Base-by-base conservation (phyloP, 1,284 basidiomycete species). In the Apiotrichum montevideense region DNA sequence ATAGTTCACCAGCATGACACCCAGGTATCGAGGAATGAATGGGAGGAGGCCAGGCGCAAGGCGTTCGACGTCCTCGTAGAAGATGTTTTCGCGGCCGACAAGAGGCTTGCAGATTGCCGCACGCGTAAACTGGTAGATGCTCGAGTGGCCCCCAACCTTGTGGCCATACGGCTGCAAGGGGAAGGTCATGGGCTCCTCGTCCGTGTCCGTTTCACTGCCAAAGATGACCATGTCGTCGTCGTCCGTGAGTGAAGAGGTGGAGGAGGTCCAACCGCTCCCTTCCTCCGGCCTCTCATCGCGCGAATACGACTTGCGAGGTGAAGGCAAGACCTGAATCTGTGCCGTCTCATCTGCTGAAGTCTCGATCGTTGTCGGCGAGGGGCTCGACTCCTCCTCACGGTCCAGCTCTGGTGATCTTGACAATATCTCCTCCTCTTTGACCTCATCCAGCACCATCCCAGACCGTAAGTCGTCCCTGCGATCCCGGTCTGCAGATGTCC, bases 91-190 rank as follows among this genome's bases (percentile, higher is more conserved):
- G 51, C 93, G 84, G 21, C 90, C 93, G 13, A 97, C 92, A 8
- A 98, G 84, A 15, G 95, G 95, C 91, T 99, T 99, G 82, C 95
- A 99, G 15, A 99, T 93, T 9, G 96, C 95, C 54, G 93, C 84
- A 66, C 92, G 91, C 2, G 95, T 98, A 69, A 99, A 98, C 73
- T 94, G 94, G 78, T 98, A 98, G 69, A 99, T 97, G 59, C 91
- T 88, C 66, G 85, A 91, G 75, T 99, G 95, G 1, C 95, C 95
- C 44, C 95, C 95, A 32, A 99, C 95, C 77, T 98, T 94, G 70
- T 99, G 97, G 55, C 90, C 86, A 77, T 96, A 99, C 2, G 96
- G 96, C 56, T 90, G 86, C 5, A 99, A 80, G 40, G 95, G 95
- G 46, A 99, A 93, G 54, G 92, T 90, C n/a, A 90, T 88, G 48